These are phyloP conservation scores for Astrothelium macrocarpum DNA, from an alignment of 495 filamentous ascomycete genomes.

Conservation along the genomic window DNA sequence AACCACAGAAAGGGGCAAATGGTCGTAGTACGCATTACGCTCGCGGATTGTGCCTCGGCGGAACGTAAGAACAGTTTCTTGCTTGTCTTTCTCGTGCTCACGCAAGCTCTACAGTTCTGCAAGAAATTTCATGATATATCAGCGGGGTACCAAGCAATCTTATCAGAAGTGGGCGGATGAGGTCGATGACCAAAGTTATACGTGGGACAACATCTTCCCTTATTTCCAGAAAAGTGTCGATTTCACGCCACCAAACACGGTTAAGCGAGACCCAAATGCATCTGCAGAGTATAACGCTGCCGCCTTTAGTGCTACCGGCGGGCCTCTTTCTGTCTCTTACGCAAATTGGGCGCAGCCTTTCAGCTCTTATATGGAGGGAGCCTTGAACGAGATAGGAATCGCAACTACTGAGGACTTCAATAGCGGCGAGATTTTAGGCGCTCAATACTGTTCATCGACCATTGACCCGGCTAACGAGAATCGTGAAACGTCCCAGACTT, in stretches of 20 bases:
- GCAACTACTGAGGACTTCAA: slow-evolving; percentile 19
- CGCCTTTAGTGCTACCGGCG: slow-evolving; percentile 29
- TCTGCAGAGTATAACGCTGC: slow-evolving; percentile 36
- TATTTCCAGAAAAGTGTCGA: slow-evolving; percentile 44
- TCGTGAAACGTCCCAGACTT: slow-evolving; percentile 35
- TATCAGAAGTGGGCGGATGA: slow-evolving; percentile 47
- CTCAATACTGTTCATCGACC: slow-evolving; percentile 24
- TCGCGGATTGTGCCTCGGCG: slow-evolving; percentile 23
- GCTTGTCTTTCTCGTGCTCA: neutral
- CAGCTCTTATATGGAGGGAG: slow-evolving; percentile 30
- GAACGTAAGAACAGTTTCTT: slow-evolving; percentile 7
- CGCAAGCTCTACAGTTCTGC: slow-evolving; percentile 8
- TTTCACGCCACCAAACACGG: slow-evolving; percentile 43
- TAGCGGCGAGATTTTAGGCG: slow-evolving; percentile 29
- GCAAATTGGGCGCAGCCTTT: slow-evolving; percentile 41
- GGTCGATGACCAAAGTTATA: slow-evolving; percentile 47
- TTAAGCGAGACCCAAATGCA: slow-evolving; percentile 30
- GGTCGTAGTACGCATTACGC: slow-evolving; percentile 18
- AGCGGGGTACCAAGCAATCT: slow-evolving; percentile 33
- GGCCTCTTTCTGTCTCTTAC: slow-evolving; percentile 45
- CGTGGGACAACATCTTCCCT: slow-evolving; percentile 42
- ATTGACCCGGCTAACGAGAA: slow-evolving; percentile 30
- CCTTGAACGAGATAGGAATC: slow-evolving; percentile 34
- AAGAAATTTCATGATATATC: slow-evolving; percentile 22
- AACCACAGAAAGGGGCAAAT: slow-evolving; percentile 13